Evolutionary conservation across 2,329 filamentous ascomycete genomes (phyloP).

Genomic region (Aureobasidium vineae): DNA sequence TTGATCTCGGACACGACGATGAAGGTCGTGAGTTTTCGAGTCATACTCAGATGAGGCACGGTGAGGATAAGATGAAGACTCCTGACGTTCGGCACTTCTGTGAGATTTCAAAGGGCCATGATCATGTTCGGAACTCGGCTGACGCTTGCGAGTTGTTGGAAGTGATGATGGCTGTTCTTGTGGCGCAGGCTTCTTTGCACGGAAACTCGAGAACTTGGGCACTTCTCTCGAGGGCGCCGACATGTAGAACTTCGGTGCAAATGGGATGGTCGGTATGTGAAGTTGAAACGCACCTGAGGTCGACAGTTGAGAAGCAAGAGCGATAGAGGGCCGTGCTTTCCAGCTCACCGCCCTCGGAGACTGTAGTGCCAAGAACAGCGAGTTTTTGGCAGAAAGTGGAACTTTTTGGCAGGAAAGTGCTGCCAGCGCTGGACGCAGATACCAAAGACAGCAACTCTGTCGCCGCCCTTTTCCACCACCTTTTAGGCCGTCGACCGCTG

Average conservation of each 20-base stretch:
- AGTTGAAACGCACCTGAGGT: not conserved
- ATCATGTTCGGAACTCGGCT: not conserved
- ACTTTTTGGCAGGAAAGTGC: conserved; percentile 17
- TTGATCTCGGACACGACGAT: not conserved
- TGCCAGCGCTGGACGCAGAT: not conserved
- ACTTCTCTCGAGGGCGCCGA: conserved; percentile 39
- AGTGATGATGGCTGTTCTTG: not conserved
- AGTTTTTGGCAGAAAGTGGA: conserved; percentile 25
- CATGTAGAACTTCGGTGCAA: conserved; percentile 20
- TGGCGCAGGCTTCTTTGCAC: not conserved
- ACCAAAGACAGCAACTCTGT: not conserved
- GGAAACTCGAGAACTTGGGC: conserved; percentile 74
- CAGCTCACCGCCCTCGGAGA: not conserved
- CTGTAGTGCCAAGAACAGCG: conserved; percentile 6
- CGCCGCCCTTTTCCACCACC: not conserved
- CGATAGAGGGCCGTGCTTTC: not conserved
- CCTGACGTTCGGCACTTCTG: not conserved
- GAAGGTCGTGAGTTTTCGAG: not conserved
- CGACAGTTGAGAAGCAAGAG: not conserved
- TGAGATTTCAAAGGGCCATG: not conserved
- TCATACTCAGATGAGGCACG: not conserved
- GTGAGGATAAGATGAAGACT: not conserved
- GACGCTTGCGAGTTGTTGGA: conserved; percentile 6
- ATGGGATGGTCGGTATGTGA: not conserved
- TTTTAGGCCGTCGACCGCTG: not conserved